Base-by-base conservation (phyloP, 805 yeast genomes). In the Saturnispora diversa region DNA sequence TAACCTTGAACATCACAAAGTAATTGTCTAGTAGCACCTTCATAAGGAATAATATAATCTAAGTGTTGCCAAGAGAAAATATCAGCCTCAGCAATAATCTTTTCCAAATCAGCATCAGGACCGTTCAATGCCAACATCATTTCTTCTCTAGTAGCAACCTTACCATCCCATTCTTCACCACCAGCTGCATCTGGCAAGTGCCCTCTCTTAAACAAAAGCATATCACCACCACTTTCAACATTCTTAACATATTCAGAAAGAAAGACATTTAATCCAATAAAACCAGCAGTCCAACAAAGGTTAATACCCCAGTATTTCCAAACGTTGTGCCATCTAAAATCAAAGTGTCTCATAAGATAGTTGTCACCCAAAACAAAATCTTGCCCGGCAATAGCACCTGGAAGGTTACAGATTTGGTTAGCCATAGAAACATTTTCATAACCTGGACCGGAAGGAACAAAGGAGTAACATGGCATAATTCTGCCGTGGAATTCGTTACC, bases 61-160 rank as follows among this genome's bases (percentile, higher is more conserved):
- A 79, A 72, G 47, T 77, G 65, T 50, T 70, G 73, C 86, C 86
- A 79, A n/a, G 74, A 66, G 56, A 74, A 74, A 27, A 73, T 52
- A 47, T 75, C 78, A 30, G 48, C 79, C 78, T 58, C 73, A 4
- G 64, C 64, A 23, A 69, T 66, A 40, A 43, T 40, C 58, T 51
- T 43, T 40, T 64, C 54, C 29, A 63, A 62, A n/a, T 50, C 54
- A 29, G 72, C 59, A 63, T 46, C 41, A 6, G 51, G 52, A 43
- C 56, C 56, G 37, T 52, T 52, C 21, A 52, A 34, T 6, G 56
- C 54, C 41, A 41, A 27, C 56, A 52, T 52, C 56, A 52, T 52
- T 43, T 52, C 56, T 37, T 52, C 54, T 48, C 56, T 51, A 12
- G 52, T 37, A 11, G 56, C 56, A 43, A 63, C 59, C 12, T 53